Conservation (phyloP, 2,329 filamentous ascomycete genomes). For the Berkeleyomyces rouxiae region DNA sequence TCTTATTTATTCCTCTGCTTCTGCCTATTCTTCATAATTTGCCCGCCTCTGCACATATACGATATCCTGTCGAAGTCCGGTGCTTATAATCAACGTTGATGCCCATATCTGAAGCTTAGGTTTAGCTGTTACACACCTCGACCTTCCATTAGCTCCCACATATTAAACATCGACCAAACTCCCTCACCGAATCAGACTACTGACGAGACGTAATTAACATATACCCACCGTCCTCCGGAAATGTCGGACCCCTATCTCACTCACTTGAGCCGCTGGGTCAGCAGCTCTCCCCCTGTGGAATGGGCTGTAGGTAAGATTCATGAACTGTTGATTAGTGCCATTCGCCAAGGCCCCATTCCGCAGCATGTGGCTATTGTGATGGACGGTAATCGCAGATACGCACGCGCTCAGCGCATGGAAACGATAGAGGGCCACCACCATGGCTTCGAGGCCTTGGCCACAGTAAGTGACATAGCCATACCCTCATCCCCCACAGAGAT, state of each 20-base stretch:
- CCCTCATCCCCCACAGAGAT: not conserved
- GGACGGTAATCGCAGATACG: slow-evolving; percentile 94
- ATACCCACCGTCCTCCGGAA: not conserved
- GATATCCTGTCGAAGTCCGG: not conserved
- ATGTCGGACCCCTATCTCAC: slow-evolving; percentile 40
- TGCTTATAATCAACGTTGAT: not conserved
- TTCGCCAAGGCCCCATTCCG: slow-evolving; percentile 81
- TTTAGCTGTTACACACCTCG: not conserved
- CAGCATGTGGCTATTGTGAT: slow-evolving; percentile 98
- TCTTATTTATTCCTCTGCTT: not conserved
- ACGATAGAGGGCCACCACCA: slow-evolving; percentile 91
- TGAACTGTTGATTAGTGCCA: slow-evolving; percentile 71
- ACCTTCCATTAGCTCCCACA: not conserved
- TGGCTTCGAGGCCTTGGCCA: slow-evolving; percentile 85
- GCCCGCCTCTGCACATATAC: not conserved
- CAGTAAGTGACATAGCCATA: slow-evolving; percentile 2
- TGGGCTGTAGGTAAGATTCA: slow-evolving; percentile 67
- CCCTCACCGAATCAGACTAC: not conserved
- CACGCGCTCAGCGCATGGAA: slow-evolving; percentile 78
- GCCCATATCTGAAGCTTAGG: not conserved
- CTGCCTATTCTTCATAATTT: not conserved
- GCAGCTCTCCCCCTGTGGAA: slow-evolving; percentile 80
- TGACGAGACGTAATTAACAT: not conserved
- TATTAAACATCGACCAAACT: not conserved
- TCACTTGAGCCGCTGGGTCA: slow-evolving; percentile 47